These are phyloP conservation scores for Cladophialophora exuberans DNA, from an alignment of 2,329 filamentous ascomycete species.

Conservation along the genomic window DNA sequence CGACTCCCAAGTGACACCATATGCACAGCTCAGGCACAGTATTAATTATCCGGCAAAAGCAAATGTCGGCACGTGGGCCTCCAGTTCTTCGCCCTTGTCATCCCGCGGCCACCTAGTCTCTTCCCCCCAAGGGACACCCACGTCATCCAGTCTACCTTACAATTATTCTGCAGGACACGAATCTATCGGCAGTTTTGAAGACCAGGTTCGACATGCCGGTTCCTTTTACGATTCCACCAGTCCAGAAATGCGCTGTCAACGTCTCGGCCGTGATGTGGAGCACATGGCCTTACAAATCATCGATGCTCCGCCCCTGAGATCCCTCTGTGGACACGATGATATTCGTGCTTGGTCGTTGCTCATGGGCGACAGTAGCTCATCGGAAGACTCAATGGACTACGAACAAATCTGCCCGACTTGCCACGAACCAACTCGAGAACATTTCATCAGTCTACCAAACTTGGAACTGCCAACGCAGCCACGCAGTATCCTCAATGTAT, in stretches of 20 bases:
- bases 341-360: conserved; percentile 30
- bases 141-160: conserved; percentile 4
- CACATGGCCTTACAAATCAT: conserved; percentile 29
- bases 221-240: conserved; percentile 2
- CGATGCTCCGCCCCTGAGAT: conserved; percentile 26
- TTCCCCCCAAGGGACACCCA: conserved; percentile 6
- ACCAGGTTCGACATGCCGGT: conserved; percentile 16
- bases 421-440: conserved; percentile 25
- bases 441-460: conserved; percentile 31
- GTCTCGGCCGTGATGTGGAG: conserved; percentile 30
- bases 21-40: conserved; percentile 2
- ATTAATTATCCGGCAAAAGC: conserved; percentile 10
- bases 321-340: conserved; percentile 31
- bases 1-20: conserved; percentile 16
- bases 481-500: conserved; percentile 28
- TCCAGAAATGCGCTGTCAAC: conserved; percentile 15
- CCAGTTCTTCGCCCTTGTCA: background rate
- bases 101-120: conserved; percentile 8
- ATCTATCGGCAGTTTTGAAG: background rate
- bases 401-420: conserved; percentile 31
- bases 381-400: conserved; percentile 23
- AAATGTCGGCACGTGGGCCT: conserved; percentile 15
- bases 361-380: conserved; percentile 20
- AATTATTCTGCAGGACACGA: conserved; percentile 1
- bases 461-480: conserved; percentile 17